Percentiles rank a stretch among this genome's conserved stretches.
phyloP scores from a whole-genome alignment of 345 rosid genomes.

The Moringa oleifera region DNA sequence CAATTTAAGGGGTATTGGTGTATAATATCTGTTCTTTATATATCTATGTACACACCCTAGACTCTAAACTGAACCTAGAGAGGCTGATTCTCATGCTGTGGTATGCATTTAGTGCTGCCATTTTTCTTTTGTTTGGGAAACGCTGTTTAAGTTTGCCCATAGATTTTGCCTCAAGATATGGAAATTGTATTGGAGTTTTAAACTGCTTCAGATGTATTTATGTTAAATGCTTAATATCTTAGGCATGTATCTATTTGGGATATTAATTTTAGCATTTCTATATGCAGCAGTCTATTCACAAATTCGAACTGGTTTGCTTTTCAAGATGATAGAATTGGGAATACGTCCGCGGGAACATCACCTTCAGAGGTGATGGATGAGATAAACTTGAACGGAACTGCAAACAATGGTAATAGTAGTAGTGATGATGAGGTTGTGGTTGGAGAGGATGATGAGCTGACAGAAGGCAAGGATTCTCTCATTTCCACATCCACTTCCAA shows the following conservation, averaged over 20 bases:
- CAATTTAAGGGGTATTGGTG: too few relatives aligned
- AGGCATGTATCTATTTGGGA: background rate
- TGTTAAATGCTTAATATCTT: background rate
- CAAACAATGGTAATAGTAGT: slow-evolving; percentile 60
- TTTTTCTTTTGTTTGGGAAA: background rate
- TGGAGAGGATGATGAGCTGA: slow-evolving; percentile 63
- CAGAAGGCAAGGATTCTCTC: slow-evolving; percentile 40
- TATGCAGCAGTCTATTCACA: slow-evolving; percentile 71
- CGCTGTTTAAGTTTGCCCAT: background rate
- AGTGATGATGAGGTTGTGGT: slow-evolving; percentile 93
- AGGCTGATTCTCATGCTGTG: too few relatives aligned
- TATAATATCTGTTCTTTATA: too few relatives aligned
- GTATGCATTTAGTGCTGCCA: too few relatives aligned
- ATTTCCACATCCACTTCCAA: slow-evolving; percentile 47
- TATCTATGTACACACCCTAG: too few relatives aligned
- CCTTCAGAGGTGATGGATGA: slow-evolving; percentile 61
- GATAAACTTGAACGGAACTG: slow-evolving; percentile 52
- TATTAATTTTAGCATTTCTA: background rate
- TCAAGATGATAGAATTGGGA: slow-evolving; percentile 64
- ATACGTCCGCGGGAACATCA: slow-evolving; percentile 36
- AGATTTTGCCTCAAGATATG: background rate
- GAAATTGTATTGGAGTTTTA: background rate
- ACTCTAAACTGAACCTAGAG: too few relatives aligned
- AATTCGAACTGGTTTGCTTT: slow-evolving; percentile 97
- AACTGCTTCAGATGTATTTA: background rate